A percentile compares a stretch with the other conserved stretches of the same genome.
phyloP scores from a whole-genome alignment of 2,329 filamentous ascomycete genomes.

The Pseudocercospora vitis region DNA sequence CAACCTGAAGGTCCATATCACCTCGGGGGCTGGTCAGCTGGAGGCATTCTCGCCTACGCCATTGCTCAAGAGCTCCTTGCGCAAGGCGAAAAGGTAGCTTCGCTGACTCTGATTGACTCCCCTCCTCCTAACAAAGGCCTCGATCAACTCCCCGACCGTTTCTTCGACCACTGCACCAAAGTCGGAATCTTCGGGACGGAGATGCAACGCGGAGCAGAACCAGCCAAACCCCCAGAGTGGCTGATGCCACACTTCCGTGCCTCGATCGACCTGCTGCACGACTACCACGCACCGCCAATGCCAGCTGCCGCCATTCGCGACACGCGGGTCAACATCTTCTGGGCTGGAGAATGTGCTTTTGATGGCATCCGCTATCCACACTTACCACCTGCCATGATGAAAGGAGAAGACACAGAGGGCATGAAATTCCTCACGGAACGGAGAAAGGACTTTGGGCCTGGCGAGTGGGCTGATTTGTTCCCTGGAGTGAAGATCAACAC shows the following conservation, averaged over 20 bases:
- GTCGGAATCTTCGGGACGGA: constrained; percentile 51
- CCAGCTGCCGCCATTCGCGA: constrained; percentile 34
- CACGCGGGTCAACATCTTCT: constrained; percentile 48
- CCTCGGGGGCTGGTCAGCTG: constrained; percentile 73
- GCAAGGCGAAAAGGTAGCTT: constrained; percentile 29
- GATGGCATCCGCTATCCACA: constrained; percentile 37
- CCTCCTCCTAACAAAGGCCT: constrained; percentile 42
- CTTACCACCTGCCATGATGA: constrained; percentile 39
- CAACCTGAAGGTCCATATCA: constrained; percentile 59
- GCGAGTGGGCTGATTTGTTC: constrained; percentile 50
- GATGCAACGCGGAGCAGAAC: constrained; percentile 26
- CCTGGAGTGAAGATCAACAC: constrained; percentile 40
- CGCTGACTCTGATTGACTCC: constrained; percentile 36
- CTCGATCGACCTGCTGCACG: constrained; percentile 49
- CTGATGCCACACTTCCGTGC: constrained; percentile 55
- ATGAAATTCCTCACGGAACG: constrained; percentile 53
- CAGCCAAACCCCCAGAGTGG: constrained; percentile 44
- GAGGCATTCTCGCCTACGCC: constrained; percentile 64
- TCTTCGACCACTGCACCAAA: constrained; percentile 52
- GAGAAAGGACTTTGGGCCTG: constrained; percentile 49
- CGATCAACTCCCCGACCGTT: constrained; percentile 61
- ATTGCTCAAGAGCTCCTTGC: constrained; percentile 29
- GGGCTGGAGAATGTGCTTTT: constrained; percentile 52
- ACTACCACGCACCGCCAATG: constrained; percentile 41
- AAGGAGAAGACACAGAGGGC: constrained; percentile 44